These are phyloP conservation scores for Colletotrichum godetiae DNA, from an alignment of 2,329 filamentous ascomycete genomes.

Conservation along the genomic window DNA sequence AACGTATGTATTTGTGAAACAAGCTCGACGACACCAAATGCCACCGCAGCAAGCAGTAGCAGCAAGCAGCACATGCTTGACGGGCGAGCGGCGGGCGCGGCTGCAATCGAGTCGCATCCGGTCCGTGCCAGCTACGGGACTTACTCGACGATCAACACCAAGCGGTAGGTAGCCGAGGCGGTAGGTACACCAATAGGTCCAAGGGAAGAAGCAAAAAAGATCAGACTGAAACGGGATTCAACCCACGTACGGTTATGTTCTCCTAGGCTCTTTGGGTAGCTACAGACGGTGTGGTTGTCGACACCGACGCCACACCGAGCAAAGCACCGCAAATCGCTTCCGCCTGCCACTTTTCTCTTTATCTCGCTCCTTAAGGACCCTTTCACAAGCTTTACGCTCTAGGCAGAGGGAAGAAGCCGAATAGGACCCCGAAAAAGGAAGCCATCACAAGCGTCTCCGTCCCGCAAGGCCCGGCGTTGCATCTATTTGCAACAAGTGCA, in stretches of 20 bases:
- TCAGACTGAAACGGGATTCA: constrained; percentile 27
- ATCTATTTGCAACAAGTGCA: constrained; percentile 7
- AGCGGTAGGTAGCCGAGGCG: too few relatives aligned
- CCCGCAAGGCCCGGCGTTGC: not conserved
- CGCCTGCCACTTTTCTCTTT: not conserved
- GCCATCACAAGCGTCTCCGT: constrained; percentile 4
- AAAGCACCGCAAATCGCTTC: not conserved
- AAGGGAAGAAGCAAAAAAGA: not conserved
- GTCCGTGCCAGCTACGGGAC: constrained; percentile 24
- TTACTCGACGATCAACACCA: constrained; percentile 27
- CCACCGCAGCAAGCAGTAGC: constrained; percentile 9
- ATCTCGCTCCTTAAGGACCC: not conserved
- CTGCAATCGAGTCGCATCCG: constrained; percentile 25
- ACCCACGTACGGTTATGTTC: not conserved
- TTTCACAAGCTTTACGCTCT: not conserved
- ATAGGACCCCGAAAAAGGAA: not conserved
- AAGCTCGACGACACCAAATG: constrained; percentile 3
- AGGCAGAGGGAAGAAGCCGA: not conserved
- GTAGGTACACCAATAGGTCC: not conserved
- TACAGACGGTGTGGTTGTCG: constrained; percentile 1
- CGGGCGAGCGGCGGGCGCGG: not conserved
- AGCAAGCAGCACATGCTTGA: constrained; percentile 12
- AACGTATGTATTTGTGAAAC: constrained; percentile 14
- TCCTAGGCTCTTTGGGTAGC: not conserved
- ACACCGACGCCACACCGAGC: constrained; percentile 28